Base-by-base conservation (phyloP, 1,139 yeast species). In the Meyerozyma sp. region DNA sequence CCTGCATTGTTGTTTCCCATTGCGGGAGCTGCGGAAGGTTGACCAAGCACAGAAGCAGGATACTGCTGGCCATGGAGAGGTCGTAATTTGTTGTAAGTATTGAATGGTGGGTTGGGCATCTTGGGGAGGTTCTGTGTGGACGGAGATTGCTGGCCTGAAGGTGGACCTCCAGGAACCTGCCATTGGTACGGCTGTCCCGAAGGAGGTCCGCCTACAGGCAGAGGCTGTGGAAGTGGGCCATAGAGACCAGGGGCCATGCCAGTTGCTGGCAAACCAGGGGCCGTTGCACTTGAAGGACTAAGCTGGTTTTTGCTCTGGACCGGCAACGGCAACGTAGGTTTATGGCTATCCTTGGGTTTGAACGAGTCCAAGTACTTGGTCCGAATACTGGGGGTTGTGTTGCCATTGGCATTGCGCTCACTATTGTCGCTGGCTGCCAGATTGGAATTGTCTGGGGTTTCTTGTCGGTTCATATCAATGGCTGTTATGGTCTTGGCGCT, bases 231-330 rank as follows among this genome's bases (percentile, higher is more conserved):
- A 16, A 26, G 47, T 47, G 37, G 51, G 47, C 39, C 46, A 46
- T 41, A 47, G 49, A 16, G 42, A 46, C 30, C 46, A 40, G 9
- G 54, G 53, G 25, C 49, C 37, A 49, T n/a, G 49, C 53, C 27
- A 48, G 51, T 5, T 50, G 52, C 41, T 49, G 75, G 75, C 16
- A 68, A 55, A 5, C 57, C 62, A 5, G 76, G 76, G 5, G 72
- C 75, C 4, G 70, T 62, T 2, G 74, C 71, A 46, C 68, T 63
- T 8, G 68, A 58, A 1, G 78, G 78, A n/a, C 75, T 68, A 1
- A 75, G 68, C 53, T 67, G 75, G 11, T 74, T 69, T 52, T 70
- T 70, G 45, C 62, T 56, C 11, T 62, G 66, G 21, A 66, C 58
- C 2, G 77, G 76, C 25, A 70, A 48, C 10, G 76, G 77, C 42